These are phyloP conservation scores for Zygosaccharomyces kombuchaensis DNA, from an alignment of 805 yeast genomes.

Conservation along the genomic window DNA sequence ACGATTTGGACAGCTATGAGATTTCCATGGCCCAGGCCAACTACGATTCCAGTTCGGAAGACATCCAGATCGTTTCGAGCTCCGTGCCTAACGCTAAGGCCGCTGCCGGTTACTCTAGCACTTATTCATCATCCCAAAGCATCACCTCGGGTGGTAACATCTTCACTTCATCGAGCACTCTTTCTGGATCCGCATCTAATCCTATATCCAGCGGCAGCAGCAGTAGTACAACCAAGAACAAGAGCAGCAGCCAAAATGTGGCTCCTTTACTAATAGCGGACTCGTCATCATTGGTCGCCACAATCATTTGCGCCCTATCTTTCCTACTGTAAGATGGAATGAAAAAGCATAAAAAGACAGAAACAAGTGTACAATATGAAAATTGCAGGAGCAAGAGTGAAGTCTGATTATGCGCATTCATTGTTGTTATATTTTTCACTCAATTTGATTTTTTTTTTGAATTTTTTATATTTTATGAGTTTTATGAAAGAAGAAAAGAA, in stretches of 20 bases:
- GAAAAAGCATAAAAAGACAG: not conserved
- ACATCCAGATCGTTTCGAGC: conserved; percentile 25
- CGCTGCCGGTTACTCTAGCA: conserved; percentile 48
- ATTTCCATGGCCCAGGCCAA: conserved; percentile 53
- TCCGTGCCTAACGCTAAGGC: conserved; percentile 46
- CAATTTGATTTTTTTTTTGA: not conserved
- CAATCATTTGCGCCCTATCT: not conserved
- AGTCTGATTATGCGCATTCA: not conserved
- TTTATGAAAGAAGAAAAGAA: not conserved
- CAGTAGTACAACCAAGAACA: not conserved
- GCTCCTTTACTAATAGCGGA: not conserved
- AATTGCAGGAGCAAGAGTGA: not conserved
- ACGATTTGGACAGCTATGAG: conserved; percentile 54
- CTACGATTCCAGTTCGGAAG: conserved; percentile 14
- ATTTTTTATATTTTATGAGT: not conserved
- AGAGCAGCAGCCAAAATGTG: not conserved
- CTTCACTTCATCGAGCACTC: conserved; percentile 15
- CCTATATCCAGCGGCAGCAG: not conserved
- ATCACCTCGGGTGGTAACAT: conserved; percentile 30
- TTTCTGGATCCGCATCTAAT: conserved; percentile 5
- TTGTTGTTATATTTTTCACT: not conserved
- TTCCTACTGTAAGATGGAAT: not conserved
- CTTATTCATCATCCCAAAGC: conserved; percentile 35
- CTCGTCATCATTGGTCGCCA: not conserved
- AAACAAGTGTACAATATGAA: conserved; percentile 1